Evolutionary conservation across 306 rosid genomes (phyloP), one percentile per base, ranked within the genome.

Genomic region (Pyrus betulifolia): DNA sequence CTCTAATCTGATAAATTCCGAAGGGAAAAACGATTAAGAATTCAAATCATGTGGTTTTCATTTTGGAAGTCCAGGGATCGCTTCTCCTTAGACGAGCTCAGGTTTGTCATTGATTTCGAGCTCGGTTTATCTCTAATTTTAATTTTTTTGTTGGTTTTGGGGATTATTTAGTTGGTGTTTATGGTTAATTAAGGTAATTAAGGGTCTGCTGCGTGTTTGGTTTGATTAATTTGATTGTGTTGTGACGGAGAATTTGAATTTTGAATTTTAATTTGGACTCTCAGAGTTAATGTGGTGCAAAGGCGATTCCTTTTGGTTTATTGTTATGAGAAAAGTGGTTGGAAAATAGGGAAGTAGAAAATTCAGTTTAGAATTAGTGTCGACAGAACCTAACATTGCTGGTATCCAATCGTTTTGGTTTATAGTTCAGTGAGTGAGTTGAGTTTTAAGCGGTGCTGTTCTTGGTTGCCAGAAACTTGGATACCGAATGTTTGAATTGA

Each of bases 51-150:
- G 98, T 94, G 98, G 98, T 63, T 80, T 61, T 85, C 95, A 81
- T 89, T 92, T 72, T 91, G 98, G 97, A 86, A 83, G 89, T 82
- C 97, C 80, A 87, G 93, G 83, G 93, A 92, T 78, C 96, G 97
- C 52, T 94, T 94, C 80, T 87, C 97, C 76, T 66, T 94, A 17
- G 96, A 92, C 70, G 90, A 92, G 75, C 95, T 94, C 89, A 90
- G 98, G 98, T 92, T 74, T 31, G 60, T 52, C 6, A 19, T 25
- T 23, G 30, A 51, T 3, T 38, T 58, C 6, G 4, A 40, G 55
- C 85, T 72, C n/a, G 65, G 45, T 67, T 80, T 21, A 51, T 35
- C 51, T 49, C 61, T 15, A 44, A 33, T 63, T 80, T 11, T 61
- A 31, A n/a, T 3, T 27, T 19, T 75, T 54, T 60, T 19, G 45